phyloP scores from a whole-genome alignment of 176 grass and related monocot species.

The Triticum monococcum region DNA sequence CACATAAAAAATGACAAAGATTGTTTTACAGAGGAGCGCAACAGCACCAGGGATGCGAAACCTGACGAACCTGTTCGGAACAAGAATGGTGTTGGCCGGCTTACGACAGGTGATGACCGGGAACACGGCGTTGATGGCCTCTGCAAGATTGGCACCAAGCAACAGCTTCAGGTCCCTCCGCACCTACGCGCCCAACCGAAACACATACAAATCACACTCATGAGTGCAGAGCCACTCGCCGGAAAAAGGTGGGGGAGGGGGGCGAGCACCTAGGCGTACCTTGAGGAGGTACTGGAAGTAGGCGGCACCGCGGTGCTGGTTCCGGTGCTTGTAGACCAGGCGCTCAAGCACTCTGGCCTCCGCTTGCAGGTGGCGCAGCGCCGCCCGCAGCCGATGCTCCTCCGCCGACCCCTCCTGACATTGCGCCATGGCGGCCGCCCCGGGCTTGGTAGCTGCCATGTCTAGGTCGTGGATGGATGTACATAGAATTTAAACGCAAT shows the following conservation, averaged over 20 bases:
- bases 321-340: conserved; percentile 63
- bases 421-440: background rate
- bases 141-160: conserved; percentile 4
- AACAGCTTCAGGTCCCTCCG: conserved; percentile 65
- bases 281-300: conserved; percentile 76
- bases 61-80: conserved; percentile 27
- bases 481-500: background rate
- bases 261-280: conserved; percentile 14
- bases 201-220: background rate
- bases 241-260: background rate
- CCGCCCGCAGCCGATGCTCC: conserved; percentile 31
- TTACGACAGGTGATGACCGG: conserved; percentile 54
- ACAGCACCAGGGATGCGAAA: background rate
- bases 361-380: conserved; percentile 40
- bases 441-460: background rate
- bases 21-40: background rate
- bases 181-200: conserved; percentile 35
- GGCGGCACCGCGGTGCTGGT: conserved; percentile 49
- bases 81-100: conserved; percentile 48
- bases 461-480: background rate
- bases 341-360: conserved; percentile 63
- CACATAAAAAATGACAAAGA: background rate
- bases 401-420: background rate
- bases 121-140: conserved; percentile 46
- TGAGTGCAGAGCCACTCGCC: background rate